Conservation (phyloP, 2,329 filamentous ascomycete species). For the Shiraia sp. region DNA sequence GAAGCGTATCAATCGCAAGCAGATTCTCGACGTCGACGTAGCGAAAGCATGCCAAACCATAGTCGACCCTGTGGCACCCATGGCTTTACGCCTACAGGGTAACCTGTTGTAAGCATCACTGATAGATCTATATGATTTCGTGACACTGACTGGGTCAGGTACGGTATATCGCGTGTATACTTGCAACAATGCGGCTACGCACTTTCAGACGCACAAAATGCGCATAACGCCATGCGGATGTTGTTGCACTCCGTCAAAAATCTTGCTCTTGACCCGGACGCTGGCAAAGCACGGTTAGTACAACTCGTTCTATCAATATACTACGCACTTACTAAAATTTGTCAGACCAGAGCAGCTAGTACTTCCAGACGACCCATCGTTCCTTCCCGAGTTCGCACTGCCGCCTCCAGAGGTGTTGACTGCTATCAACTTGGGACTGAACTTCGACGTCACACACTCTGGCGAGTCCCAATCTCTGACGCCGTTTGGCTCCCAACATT, state of each 20-base stretch:
- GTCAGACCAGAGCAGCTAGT: conserved; percentile 74
- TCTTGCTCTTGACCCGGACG: conserved; percentile 69
- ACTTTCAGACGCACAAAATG: conserved; percentile 75
- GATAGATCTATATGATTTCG: background rate
- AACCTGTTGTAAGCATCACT: conserved; percentile 69
- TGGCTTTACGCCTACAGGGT: conserved; percentile 87
- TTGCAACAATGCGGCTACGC: conserved; percentile 86
- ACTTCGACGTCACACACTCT: conserved; percentile 39
- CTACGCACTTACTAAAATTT: conserved; percentile 6
- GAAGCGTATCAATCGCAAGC: conserved; percentile 78
- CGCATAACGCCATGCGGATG: conserved; percentile 72
- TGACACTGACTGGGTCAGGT: conserved; percentile 29
- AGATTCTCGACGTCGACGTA: conserved; percentile 86
- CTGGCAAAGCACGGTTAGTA: conserved; percentile 71
- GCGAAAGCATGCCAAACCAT: conserved; percentile 88
- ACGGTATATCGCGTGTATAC: conserved; percentile 81
- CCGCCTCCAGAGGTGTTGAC: conserved; percentile 61
- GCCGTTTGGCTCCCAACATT: conserved; percentile 35
- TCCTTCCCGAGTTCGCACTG: conserved; percentile 68
- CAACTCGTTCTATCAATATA: background rate
- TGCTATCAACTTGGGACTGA: conserved; percentile 45
- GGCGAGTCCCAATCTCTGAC: conserved; percentile 46
- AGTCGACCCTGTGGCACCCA: conserved; percentile 78
- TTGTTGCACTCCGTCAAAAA: conserved; percentile 64
- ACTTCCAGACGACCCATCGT: conserved; percentile 80